Percentiles rank a stretch among this genome's conserved stretches.
Conservation (phyloP, 345 rosid species). For the Syzygium aqueum region DNA sequence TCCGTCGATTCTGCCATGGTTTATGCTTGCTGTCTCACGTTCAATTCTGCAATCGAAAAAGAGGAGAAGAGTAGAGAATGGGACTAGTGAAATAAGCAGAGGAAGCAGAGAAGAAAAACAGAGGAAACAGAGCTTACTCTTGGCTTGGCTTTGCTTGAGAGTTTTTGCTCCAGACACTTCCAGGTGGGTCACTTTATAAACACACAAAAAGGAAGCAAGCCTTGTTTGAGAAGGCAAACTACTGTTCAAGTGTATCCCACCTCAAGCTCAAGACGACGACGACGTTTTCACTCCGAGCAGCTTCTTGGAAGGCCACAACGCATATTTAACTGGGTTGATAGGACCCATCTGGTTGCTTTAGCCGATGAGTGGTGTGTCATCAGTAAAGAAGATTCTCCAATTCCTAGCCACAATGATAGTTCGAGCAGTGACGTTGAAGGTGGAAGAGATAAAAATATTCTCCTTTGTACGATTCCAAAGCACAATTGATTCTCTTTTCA, state of each 20-base stretch:
- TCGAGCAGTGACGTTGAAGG: not conserved
- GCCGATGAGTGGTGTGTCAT: not conserved
- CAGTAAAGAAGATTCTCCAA: not conserved
- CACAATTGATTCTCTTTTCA: not conserved
- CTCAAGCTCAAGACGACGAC: not conserved
- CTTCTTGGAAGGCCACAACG: not conserved
- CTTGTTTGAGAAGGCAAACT: not conserved
- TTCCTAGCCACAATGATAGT: not conserved
- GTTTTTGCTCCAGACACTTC: not conserved
- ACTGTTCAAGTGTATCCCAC: not conserved
- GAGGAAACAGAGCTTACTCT: not conserved
- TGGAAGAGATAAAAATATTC: not conserved
- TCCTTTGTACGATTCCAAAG: not conserved
- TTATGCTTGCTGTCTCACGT: not conserved
- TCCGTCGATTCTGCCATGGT: not conserved
- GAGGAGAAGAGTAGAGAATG: not conserved
- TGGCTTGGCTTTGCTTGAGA: not conserved
- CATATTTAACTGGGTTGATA: not conserved
- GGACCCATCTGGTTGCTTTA: not conserved
- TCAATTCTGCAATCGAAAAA: not conserved
- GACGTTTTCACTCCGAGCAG: not conserved
- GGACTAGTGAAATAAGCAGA: not conserved
- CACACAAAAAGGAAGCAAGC: not conserved
- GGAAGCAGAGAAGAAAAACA: not conserved
- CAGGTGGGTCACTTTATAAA: not conserved